phyloP scores from a whole-genome alignment of 2,329 filamentous ascomycete species.

The Epichloe sylvatica region DNA sequence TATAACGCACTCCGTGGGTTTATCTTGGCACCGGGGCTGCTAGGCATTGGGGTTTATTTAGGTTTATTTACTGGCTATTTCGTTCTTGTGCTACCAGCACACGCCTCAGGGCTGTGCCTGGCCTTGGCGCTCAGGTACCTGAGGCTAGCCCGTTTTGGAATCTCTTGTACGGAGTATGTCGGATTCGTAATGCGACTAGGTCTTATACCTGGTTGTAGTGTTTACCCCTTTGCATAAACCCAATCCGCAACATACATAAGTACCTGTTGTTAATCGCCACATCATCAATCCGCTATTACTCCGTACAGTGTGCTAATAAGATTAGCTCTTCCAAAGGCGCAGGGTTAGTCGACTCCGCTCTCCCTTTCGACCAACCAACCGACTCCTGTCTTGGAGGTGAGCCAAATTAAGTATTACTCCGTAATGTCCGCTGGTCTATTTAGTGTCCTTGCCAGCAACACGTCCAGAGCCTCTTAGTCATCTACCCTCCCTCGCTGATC shows the following conservation, averaged over 20 bases:
- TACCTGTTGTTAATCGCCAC: no score
- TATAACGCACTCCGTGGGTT: no score
- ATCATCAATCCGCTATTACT: no score
- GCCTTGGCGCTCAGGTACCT: conserved; percentile 4
- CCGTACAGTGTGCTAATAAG: no score
- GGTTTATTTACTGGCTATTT: no score
- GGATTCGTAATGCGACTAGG: neutral
- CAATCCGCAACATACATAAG: no score
- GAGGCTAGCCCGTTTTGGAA: conserved; percentile 1
- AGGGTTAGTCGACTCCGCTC: neutral
- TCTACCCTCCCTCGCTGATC: no score
- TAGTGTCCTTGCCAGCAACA: neutral
- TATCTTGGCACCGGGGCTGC: no score
- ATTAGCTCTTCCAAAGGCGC: no score
- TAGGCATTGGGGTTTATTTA: no score
- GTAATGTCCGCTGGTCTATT: neutral
- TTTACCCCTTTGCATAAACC: neutral
- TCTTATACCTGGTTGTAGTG: neutral
- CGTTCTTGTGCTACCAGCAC: neutral
- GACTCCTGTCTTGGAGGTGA: neutral
- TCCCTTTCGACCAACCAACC: neutral
- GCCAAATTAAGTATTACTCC: neutral
- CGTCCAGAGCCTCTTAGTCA: no score
- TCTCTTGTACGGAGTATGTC: no score
- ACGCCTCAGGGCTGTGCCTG: neutral